Evolutionary conservation across 345 rosid genomes (phyloP).

Genomic region (Rubroshorea leprosula): DNA sequence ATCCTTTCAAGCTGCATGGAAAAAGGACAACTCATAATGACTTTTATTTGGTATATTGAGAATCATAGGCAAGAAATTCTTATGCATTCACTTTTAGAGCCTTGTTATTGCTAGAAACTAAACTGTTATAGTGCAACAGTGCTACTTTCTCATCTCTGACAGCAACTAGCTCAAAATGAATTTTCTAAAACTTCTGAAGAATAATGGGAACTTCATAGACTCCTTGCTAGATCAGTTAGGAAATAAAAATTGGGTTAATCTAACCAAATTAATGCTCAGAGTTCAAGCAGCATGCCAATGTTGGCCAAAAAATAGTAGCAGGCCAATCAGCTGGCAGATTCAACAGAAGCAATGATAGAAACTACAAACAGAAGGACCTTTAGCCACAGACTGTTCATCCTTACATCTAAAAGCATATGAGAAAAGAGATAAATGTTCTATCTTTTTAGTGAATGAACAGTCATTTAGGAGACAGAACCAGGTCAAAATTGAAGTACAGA

Average conservation of each 20-base stretch:
- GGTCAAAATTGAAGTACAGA: not conserved
- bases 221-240: not conserved
- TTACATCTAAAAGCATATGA: slow-evolving; percentile 1
- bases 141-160: not conserved
- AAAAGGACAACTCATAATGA: not conserved
- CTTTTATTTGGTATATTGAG: slow-evolving; percentile 1
- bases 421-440: not conserved
- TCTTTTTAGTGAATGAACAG: not conserved
- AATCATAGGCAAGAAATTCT: not conserved
- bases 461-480: not conserved
- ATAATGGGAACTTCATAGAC: not conserved
- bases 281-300: not conserved
- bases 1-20: slow-evolving; percentile 19
- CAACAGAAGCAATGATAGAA: not conserved
- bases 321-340: not conserved
- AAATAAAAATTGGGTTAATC: not conserved
- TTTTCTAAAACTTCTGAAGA: not conserved
- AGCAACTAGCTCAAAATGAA: slow-evolving; percentile 1
- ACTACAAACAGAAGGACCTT: not conserved
- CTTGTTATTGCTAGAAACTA: too few relatives aligned
- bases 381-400: not conserved
- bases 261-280: not conserved
- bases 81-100: not conserved
- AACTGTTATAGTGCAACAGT: too few relatives aligned
- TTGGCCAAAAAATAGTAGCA: too few relatives aligned